phyloP scores from a whole-genome alignment of 139 green algal species.

The Haematococcus sp. region DNA sequence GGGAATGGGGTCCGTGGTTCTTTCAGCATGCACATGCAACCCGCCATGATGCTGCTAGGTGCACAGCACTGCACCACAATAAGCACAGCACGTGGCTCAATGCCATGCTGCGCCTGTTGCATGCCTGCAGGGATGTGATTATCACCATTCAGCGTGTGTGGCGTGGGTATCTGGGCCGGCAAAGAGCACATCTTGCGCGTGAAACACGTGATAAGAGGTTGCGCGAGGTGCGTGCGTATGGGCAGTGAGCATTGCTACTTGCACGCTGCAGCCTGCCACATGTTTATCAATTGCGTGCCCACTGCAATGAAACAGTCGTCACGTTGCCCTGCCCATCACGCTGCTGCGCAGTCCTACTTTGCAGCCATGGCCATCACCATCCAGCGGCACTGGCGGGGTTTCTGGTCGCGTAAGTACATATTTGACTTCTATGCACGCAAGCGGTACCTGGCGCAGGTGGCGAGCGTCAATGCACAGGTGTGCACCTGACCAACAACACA shows the following conservation, averaged over 20 bases:
- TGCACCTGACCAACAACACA: background rate
- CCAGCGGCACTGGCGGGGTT: constrained; percentile 60
- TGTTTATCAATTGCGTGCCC: too few species aligned
- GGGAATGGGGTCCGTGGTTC: too few species aligned
- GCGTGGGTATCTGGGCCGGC: constrained; percentile 49
- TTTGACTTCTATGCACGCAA: constrained; percentile 66
- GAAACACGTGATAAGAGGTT: constrained; percentile 33
- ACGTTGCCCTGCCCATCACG: too few species aligned
- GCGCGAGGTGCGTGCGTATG: constrained; percentile 17
- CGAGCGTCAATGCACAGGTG: constrained; percentile 21
- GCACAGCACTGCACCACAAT: too few species aligned
- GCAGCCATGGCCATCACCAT: constrained; percentile 52
- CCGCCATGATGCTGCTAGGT: too few species aligned
- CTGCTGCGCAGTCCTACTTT: constrained; percentile 56
- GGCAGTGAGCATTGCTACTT: too few species aligned
- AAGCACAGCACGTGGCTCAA: too few species aligned
- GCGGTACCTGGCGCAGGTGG: constrained; percentile 52
- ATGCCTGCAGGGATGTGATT: background rate
- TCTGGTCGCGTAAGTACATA: constrained; percentile 58
- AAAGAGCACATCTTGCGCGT: constrained; percentile 18
- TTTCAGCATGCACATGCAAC: too few species aligned
- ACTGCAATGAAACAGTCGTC: too few species aligned
- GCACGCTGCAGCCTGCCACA: too few species aligned
- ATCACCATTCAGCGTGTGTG: constrained; percentile 47
- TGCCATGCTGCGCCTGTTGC: background rate